phyloP scores from a whole-genome alignment of 2,329 filamentous ascomycete species.

The Sporothrix sp. region DNA sequence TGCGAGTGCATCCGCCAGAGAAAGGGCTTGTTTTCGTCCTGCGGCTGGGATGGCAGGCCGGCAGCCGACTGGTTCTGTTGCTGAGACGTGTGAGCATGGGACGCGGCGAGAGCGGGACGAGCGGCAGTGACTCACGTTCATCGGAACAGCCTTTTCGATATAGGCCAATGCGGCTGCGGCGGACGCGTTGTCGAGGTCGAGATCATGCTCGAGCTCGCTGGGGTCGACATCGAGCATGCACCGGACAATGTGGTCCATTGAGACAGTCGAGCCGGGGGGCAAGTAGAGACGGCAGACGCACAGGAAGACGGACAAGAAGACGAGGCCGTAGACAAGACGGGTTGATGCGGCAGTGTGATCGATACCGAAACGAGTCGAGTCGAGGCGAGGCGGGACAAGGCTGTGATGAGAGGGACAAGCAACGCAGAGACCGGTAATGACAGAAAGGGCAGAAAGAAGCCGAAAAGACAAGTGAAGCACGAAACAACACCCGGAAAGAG shows the following conservation, averaged over 20 bases:
- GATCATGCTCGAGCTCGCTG: constrained; percentile 26
- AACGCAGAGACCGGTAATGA: too few species aligned
- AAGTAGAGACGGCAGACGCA: too few species aligned
- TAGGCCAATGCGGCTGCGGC: constrained; percentile 1
- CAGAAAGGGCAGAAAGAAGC: too few species aligned
- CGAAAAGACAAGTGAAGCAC: too few species aligned
- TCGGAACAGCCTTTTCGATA: constrained; percentile 1
- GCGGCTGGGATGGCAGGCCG: background rate
- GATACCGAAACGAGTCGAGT: too few species aligned
- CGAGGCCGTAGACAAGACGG: too few species aligned
- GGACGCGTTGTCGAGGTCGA: background rate
- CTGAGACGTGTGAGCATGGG: constrained; percentile 14
- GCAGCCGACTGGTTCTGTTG: constrained; percentile 1
- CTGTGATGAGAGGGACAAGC: too few species aligned
- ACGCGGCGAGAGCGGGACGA: background rate
- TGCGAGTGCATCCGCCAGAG: constrained; percentile 49
- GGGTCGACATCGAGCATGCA: constrained; percentile 44
- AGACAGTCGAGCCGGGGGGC: too few species aligned
- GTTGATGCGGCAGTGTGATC: too few species aligned
- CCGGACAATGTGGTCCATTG: constrained; percentile 53
- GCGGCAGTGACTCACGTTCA: constrained; percentile 6
- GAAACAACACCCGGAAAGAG: too few species aligned
- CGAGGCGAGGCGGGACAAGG: too few species aligned
- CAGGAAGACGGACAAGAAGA: too few species aligned
- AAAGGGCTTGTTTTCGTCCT: constrained; percentile 32